A percentile compares a stretch with the other conserved stretches of the same genome.
Evolutionary conservation across 2,329 filamentous ascomycete species (phyloP).

Genomic region (Cucurbitaria berberidis): DNA sequence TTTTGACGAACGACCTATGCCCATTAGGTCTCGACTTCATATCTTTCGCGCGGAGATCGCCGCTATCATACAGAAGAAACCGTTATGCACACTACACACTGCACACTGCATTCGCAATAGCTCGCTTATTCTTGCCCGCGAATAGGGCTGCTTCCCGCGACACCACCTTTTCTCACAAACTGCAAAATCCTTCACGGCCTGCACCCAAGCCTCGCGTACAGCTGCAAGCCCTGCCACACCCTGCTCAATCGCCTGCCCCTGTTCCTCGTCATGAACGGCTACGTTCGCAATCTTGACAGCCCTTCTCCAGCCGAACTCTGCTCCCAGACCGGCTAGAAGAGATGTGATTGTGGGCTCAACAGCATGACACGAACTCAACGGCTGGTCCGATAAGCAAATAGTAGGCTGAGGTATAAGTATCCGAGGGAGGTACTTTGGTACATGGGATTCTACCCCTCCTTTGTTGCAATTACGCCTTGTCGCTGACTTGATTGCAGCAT

Average conservation of each 20-base stretch:
- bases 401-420: slow-evolving; percentile 19
- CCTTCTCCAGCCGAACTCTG: slow-evolving; percentile 7
- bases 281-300: slow-evolving; percentile 9
- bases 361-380: slow-evolving; percentile 29
- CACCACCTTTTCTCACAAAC: slow-evolving; percentile 29
- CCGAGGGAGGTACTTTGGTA: slow-evolving; percentile 18
- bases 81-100: slow-evolving; percentile 26
- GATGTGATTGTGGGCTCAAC: slow-evolving; percentile 20
- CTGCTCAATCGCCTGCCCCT: slow-evolving; percentile 19
- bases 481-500: slow-evolving; percentile 14
- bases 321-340: slow-evolving; percentile 7
- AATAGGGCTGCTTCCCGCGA: slow-evolving; percentile 21
- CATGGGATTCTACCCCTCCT: slow-evolving; percentile 14
- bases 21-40: background rate
- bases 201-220: slow-evolving; percentile 24
- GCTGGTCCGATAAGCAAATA: slow-evolving; percentile 15
- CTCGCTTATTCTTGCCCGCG: slow-evolving; percentile 18
- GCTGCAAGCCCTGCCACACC: slow-evolving; percentile 12
- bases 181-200: slow-evolving; percentile 15
- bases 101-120: slow-evolving; percentile 25
- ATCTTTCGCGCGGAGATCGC: slow-evolving; percentile 14
- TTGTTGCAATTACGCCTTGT: slow-evolving; percentile 13
- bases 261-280: slow-evolving; percentile 13
- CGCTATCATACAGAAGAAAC: slow-evolving; percentile 19
- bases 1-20: background rate